Evolutionary conservation across 164 flowering plant genomes (phyloP).

Genomic region (Buxus sempervirens): DNA sequence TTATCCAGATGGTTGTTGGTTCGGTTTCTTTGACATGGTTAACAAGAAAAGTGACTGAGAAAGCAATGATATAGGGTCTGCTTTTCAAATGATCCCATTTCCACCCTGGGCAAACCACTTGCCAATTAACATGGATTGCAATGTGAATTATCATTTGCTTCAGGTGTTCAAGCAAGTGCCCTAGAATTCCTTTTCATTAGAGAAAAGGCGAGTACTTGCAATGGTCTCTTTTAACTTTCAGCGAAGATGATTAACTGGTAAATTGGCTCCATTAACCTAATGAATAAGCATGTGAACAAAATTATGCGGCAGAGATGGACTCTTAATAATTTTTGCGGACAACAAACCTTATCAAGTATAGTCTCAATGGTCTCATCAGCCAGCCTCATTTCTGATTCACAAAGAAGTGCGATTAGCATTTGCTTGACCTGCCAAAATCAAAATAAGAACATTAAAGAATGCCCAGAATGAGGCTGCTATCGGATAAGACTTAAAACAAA

Average conservation of each 20-base stretch:
- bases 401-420: constrained; percentile 92
- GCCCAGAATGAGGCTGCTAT: constrained; percentile 1
- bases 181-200: too few relatives aligned
- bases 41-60: too few relatives aligned
- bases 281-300: not conserved
- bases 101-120: too few relatives aligned
- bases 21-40: too few relatives aligned
- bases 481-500: not conserved
- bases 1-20: too few relatives aligned
- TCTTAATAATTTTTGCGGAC: not conserved
- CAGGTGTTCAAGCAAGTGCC: too few relatives aligned
- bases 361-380: constrained; percentile 86
- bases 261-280: not conserved
- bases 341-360: constrained; percentile 82
- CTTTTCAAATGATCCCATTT: too few relatives aligned
- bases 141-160: too few relatives aligned
- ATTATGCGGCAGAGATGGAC: not conserved
- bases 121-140: too few relatives aligned
- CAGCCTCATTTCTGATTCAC: constrained; percentile 92
- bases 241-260: not conserved
- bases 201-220: too few relatives aligned
- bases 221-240: too few relatives aligned
- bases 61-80: too few relatives aligned
- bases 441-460: constrained; percentile 18
- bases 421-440: constrained; percentile 82